Percentiles rank a stretch among this genome's conserved stretches.
Conservation (phyloP, 2,329 filamentous ascomycete species). For the Magnaporthiopsis incrustans region DNA sequence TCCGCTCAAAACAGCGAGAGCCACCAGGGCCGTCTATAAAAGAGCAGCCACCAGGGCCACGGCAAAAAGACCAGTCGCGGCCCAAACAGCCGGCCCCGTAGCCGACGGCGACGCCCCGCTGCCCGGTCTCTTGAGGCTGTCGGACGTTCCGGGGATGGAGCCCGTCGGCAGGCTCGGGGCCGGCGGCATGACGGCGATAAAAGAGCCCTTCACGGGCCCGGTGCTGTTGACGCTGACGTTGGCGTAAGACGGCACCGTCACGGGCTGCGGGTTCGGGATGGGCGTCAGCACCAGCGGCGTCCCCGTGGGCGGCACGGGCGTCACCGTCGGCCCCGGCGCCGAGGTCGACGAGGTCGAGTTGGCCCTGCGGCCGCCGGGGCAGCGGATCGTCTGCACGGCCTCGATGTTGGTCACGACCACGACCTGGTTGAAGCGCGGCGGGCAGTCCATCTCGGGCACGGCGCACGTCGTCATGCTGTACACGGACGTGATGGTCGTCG, state of each 20-base stretch:
- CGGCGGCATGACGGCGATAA: constrained; percentile 4
- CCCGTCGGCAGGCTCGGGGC: neutral
- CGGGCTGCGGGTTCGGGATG: neutral
- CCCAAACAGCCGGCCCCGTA: neutral
- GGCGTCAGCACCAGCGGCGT: constrained; percentile 7
- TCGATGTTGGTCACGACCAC: constrained; percentile 11
- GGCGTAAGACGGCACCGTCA: constrained; percentile 4
- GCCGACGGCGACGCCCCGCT: neutral
- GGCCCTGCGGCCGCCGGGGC: constrained; percentile 3
- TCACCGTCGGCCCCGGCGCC: constrained; percentile 3
- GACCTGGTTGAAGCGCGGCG: constrained; percentile 10
- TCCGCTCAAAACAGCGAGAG: no score
- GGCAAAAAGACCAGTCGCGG: neutral
- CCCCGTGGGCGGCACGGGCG: constrained; percentile 8
- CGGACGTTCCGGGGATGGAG: neutral
- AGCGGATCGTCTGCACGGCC: constrained; percentile 8
- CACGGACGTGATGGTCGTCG: constrained; percentile 8
- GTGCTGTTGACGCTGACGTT: constrained; percentile 10
- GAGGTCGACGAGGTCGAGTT: neutral
- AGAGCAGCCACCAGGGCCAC: neutral
- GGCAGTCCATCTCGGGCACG: constrained; percentile 13
- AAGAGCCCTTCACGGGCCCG: neutral
- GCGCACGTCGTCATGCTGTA: constrained; percentile 12
- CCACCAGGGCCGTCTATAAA: neutral
- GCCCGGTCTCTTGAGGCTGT: neutral